phyloP scores from a whole-genome alignment of 768 basidiomycete species.

The Daedaleopsis nitida region DNA sequence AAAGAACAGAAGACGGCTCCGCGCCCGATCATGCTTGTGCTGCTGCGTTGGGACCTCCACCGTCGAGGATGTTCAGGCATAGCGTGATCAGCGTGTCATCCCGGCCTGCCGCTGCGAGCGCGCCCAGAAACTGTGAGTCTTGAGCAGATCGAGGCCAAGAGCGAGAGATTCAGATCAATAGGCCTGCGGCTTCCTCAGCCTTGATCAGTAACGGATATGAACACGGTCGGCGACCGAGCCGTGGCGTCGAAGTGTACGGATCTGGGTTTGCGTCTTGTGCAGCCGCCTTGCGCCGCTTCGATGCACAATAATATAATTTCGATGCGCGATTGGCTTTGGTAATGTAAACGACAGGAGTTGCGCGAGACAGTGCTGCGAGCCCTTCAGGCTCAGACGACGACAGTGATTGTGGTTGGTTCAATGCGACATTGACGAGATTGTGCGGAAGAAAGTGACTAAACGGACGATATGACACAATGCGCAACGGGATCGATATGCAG shows the following conservation, averaged over 20 bases:
- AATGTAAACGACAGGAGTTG: slow-evolving; percentile 27
- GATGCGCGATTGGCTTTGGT: slow-evolving; percentile 21
- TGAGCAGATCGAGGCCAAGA: not conserved
- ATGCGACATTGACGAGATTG: slow-evolving; percentile 45
- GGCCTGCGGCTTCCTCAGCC: not conserved
- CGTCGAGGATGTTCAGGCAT: not conserved
- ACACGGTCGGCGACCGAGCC: not conserved
- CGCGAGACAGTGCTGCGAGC: slow-evolving; percentile 25
- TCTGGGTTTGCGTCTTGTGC: not conserved
- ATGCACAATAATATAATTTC: slow-evolving; percentile 20
- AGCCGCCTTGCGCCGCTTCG: not conserved
- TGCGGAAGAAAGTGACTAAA: slow-evolving; percentile 23
- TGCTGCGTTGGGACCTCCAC: slow-evolving; percentile 15
- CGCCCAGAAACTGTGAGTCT: not conserved
- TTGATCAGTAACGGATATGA: not conserved
- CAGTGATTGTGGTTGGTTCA: slow-evolving; percentile 41
- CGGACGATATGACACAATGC: slow-evolving; percentile 29
- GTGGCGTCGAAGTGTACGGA: not conserved
- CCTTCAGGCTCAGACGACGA: slow-evolving; percentile 39
- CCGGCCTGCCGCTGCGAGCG: not conserved
- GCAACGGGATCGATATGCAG: slow-evolving; percentile 24
- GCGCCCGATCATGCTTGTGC: slow-evolving; percentile 13
- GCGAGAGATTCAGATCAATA: not conserved
- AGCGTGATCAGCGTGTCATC: slow-evolving; percentile 10
- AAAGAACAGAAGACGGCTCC: slow-evolving; percentile 18